Conservation (phyloP, 1,284 basidiomycete species). For the Farysia itapuensis region DNA sequence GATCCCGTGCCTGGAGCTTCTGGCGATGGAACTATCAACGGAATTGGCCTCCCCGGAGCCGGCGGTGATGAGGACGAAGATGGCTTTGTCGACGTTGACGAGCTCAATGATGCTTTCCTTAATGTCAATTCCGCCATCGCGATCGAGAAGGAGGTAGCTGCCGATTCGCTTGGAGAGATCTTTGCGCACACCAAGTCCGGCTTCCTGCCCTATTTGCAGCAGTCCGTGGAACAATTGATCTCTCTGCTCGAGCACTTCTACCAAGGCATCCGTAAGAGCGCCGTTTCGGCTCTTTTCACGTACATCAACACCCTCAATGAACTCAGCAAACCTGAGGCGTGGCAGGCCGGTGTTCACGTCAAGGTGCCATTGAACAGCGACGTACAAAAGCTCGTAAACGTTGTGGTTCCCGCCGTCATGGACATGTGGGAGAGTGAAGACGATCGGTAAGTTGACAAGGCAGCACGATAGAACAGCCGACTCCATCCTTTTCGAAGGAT, state of each 20-base stretch:
- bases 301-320: slow-evolving; percentile 92
- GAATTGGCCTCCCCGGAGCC: slow-evolving; percentile 68
- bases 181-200: slow-evolving; percentile 79
- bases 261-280: slow-evolving; percentile 95
- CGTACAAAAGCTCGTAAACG: slow-evolving; percentile 79
- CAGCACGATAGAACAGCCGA: neutral
- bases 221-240: slow-evolving; percentile 77
- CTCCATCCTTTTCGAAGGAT: slow-evolving; percentile 64
- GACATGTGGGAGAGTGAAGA: slow-evolving; percentile 94
- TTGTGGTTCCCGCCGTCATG: slow-evolving; percentile 75
- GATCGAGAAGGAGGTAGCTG: slow-evolving; percentile 98
- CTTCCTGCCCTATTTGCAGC: slow-evolving; percentile 79
- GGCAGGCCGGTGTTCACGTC: slow-evolving; percentile 73
- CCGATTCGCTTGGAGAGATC: slow-evolving; percentile 90
- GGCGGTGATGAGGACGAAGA: slow-evolving; percentile 67
- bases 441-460: slow-evolving; percentile 77
- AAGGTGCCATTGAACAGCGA: slow-evolving; percentile 70
- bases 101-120: slow-evolving; percentile 66
- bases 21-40: slow-evolving; percentile 55
- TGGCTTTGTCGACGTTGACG: slow-evolving; percentile 71
- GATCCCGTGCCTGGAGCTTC: slow-evolving; percentile 60
- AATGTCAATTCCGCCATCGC: slow-evolving; percentile 91
- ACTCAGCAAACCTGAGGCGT: slow-evolving; percentile 77
- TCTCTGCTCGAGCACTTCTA: slow-evolving; percentile 89
- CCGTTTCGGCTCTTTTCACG: slow-evolving; percentile 83